Percentiles rank a stretch among this genome's conserved stretches.
These are phyloP conservation scores for Acanthamoeba triangularis DNA, from an alignment of 208 protist genomes.

Conservation along the genomic window DNA sequence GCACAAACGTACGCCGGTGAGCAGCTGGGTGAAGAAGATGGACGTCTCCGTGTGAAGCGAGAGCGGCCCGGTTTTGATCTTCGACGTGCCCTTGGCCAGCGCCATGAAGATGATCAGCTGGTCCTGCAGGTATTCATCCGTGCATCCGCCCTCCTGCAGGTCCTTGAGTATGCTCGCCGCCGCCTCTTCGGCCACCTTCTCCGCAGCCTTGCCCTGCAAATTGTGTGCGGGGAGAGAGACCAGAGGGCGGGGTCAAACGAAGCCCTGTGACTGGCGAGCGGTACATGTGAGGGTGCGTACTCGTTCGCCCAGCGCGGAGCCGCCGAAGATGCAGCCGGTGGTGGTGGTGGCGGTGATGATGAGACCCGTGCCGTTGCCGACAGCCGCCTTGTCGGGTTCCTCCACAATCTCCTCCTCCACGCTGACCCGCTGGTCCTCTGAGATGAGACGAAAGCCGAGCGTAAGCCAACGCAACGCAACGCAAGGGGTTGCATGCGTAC, in stretches of 20 bases:
- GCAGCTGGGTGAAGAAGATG: conserved; percentile 80
- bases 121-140: conserved; percentile 86
- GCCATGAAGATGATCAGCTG: conserved; percentile 90
- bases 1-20: conserved; percentile 79
- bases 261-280: too few species aligned
- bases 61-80: conserved; percentile 82
- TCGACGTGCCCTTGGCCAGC: conserved; percentile 82
- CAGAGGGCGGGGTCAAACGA: too few species aligned
- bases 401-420: conserved; percentile 63
- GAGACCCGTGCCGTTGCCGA: conserved; percentile 70
- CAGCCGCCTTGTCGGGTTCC: not conserved
- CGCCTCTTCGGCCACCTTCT: conserved; percentile 80
- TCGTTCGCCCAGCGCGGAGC: conserved; percentile 72
- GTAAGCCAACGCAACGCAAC: too few species aligned
- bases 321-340: conserved; percentile 82
- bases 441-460: too few species aligned
- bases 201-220: conserved; percentile 54
- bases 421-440: not conserved
- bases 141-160: conserved; percentile 84
- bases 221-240: too few species aligned
- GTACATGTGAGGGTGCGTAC: not conserved
- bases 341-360: conserved; percentile 79
- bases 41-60: conserved; percentile 86
- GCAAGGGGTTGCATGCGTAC: not conserved
- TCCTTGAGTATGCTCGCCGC: conserved; percentile 71